A percentile compares a stretch with the other conserved stretches of the same genome.
phyloP scores from a whole-genome alignment of 177 flowering plant genomes.

The Vitis hybrid region DNA sequence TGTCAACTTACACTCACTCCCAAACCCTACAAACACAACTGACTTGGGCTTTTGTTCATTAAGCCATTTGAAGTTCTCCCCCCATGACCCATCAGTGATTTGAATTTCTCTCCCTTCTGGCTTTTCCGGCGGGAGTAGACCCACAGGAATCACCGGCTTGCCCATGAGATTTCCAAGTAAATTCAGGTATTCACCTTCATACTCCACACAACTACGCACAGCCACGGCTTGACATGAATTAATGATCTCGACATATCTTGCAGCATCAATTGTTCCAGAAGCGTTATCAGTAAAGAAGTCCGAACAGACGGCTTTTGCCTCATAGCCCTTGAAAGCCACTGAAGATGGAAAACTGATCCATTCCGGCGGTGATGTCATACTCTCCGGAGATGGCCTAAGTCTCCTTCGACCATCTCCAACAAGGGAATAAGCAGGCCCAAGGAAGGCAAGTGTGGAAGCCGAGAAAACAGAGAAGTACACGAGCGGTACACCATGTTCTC shows the following conservation, averaged over 20 bases:
- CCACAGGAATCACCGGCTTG: constrained; percentile 24
- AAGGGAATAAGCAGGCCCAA: constrained; percentile 5
- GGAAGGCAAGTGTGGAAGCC: neutral
- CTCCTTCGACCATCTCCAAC: neutral
- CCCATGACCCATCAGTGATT: neutral
- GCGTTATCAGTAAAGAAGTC: neutral
- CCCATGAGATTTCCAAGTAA: neutral
- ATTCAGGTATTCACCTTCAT: constrained; percentile 18
- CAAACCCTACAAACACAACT: constrained; percentile 24
- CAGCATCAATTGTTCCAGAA: constrained; percentile 10
- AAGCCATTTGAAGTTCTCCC: constrained; percentile 18
- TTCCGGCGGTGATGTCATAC: constrained; percentile 8
- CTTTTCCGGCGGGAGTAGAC: constrained; percentile 26
- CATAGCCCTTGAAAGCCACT: constrained; percentile 2
- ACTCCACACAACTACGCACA: constrained; percentile 16
- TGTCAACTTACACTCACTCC: constrained; percentile 22
- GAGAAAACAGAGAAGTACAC: constrained; percentile 9
- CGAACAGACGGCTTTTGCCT: neutral
- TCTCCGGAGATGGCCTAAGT: neutral
- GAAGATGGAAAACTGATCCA: constrained; percentile 9
- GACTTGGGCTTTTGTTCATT: constrained; percentile 20
- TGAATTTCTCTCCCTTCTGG: neutral
- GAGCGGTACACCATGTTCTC: neutral
- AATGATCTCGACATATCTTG: neutral
- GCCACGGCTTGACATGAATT: neutral